These are phyloP conservation scores for Sugiyamaella pinicola DNA, from an alignment of 1,139 yeast genomes.

Conservation along the genomic window DNA sequence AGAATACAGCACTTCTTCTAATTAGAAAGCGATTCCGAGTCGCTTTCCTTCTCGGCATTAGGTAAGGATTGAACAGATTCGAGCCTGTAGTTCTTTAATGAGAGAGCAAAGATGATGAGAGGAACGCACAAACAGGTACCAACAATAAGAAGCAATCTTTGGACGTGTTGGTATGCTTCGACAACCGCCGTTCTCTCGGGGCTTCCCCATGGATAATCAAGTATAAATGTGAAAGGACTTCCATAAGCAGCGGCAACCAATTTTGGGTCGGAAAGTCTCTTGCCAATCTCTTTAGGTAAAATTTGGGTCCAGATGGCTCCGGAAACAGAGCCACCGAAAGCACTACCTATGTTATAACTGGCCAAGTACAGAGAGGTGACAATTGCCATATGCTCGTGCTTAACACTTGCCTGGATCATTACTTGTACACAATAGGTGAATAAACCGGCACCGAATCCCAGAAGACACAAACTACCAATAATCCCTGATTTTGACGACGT, in stretches of 20 bases:
- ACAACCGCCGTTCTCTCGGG: constrained; percentile 60
- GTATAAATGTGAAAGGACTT: constrained; percentile 53
- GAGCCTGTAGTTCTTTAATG: constrained; percentile 58
- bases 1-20: neutral
- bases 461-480: constrained; percentile 64
- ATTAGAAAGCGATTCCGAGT: constrained; percentile 3
- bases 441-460: constrained; percentile 75
- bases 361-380: constrained; percentile 50
- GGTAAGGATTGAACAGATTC: constrained; percentile 40
- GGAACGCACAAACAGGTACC: constrained; percentile 61
- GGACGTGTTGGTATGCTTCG: constrained; percentile 60
- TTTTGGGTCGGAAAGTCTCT: constrained; percentile 35
- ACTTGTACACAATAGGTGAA: constrained; percentile 70
- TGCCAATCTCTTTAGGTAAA: constrained; percentile 42
- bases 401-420: constrained; percentile 61
- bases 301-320: constrained; percentile 54
- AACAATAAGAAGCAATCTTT: constrained; percentile 57
- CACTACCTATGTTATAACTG: constrained; percentile 49
- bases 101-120: constrained; percentile 51
- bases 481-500: constrained; percentile 55
- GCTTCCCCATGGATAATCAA: constrained; percentile 58
- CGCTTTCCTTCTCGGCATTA: constrained; percentile 43
- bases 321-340: constrained; percentile 50
- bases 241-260: constrained; percentile 55
- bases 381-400: constrained; percentile 53